Conservation (phyloP, 2,329 filamentous ascomycete genomes). For the Xylariaceae sp. region DNA sequence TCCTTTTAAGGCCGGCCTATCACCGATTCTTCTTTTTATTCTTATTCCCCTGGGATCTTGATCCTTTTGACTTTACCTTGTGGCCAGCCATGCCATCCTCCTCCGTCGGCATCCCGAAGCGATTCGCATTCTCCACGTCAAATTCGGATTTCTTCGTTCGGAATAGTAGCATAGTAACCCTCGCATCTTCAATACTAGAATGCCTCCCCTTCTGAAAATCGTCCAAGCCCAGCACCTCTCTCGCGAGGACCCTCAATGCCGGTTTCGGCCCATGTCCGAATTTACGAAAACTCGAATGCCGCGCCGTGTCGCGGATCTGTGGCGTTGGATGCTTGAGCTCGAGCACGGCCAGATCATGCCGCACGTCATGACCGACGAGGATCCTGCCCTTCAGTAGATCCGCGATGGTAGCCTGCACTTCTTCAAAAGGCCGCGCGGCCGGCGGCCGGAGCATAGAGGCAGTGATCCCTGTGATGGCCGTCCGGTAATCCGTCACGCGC, state of each 20-base stretch:
- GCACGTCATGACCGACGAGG: conserved; percentile 74
- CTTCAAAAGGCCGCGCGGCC: conserved; percentile 72
- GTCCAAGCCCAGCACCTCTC: conserved; percentile 54
- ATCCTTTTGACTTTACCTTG: conserved; percentile 45
- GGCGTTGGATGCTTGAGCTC: conserved; percentile 71
- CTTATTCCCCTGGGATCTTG: conserved; percentile 46
- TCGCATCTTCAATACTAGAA: conserved; percentile 78
- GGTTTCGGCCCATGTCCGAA: conserved; percentile 49
- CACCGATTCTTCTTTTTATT: conserved; percentile 49
- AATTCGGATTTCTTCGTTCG: conserved; percentile 83
- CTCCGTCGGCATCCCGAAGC: conserved; percentile 55
- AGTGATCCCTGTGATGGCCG: conserved; percentile 81
- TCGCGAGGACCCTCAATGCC: conserved; percentile 64
- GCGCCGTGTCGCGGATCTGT: conserved; percentile 60
- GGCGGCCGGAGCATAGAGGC: conserved; percentile 69
- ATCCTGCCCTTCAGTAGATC: conserved; percentile 68
- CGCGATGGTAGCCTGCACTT: conserved; percentile 77
- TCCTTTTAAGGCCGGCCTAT: too few relatives aligned
- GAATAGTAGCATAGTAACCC: conserved; percentile 90
- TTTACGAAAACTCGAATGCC: conserved; percentile 28
- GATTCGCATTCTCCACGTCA: conserved; percentile 78
- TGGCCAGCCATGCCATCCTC: conserved; percentile 35
- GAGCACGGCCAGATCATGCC: conserved; percentile 75
- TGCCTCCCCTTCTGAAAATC: conserved; percentile 70
- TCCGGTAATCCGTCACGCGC: conserved; percentile 88